A percentile compares a stretch with the other conserved stretches of the same genome.
Evolutionary conservation across 495 filamentous ascomycete genomes (phyloP).

Genomic region (Penicillium longicatenatum): DNA sequence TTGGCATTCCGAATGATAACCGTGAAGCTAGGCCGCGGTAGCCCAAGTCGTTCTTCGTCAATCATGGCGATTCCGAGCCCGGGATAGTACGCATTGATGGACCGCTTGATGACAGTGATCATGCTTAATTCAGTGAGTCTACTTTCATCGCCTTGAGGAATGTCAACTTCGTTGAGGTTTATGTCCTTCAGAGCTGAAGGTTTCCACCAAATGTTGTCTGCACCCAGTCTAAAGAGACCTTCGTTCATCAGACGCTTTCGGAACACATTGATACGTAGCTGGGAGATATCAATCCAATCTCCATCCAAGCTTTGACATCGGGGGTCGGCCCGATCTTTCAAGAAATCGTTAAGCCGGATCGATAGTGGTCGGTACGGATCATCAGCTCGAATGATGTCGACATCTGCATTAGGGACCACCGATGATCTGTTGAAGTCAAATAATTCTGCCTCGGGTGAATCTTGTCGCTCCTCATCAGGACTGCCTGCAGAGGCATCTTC

Average conservation of each 20-base stretch:
- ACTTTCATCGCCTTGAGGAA: constrained; percentile 1
- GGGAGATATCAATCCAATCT: constrained; percentile 13
- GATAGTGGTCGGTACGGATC: neutral
- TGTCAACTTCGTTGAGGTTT: neutral
- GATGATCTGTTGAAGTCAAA: constrained; percentile 1
- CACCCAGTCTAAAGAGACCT: neutral
- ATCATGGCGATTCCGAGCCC: neutral
- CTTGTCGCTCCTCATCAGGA: neutral
- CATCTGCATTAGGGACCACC: constrained; percentile 11
- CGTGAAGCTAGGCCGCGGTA: constrained; percentile 10
- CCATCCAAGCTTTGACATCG: constrained; percentile 1
- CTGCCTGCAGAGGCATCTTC: too few relatives aligned
- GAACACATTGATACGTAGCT: constrained; percentile 2
- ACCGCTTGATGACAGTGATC: constrained; percentile 1
- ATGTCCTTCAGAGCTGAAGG: neutral
- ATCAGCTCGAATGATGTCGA: constrained; percentile 11
- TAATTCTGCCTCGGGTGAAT: neutral
- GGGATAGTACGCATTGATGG: neutral
- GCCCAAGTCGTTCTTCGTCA: neutral
- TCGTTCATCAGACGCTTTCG: neutral
- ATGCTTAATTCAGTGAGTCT: constrained; percentile 4
- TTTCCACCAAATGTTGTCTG: constrained; percentile 5
- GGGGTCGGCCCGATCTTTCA: neutral
- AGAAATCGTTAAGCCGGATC: constrained; percentile 14
- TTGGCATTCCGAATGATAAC: constrained; percentile 11